Evolutionary conservation across 805 yeast genomes (phyloP).

Genomic region (Myxozyma geophila): DNA sequence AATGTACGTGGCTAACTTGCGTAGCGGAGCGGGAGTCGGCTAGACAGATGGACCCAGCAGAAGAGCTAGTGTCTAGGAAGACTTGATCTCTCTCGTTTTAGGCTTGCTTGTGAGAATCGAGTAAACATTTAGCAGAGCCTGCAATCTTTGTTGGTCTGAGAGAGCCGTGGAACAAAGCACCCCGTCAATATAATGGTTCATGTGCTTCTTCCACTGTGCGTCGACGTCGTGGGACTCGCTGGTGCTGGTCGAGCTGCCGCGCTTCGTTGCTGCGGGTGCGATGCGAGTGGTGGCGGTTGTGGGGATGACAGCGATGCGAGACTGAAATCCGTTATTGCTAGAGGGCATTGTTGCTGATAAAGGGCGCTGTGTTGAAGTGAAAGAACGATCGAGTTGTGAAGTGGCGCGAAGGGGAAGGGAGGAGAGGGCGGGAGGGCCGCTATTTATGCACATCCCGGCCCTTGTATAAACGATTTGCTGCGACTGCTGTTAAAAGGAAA

Average conservation of each 20-base stretch:
- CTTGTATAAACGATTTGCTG: too few species aligned
- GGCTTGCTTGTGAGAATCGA: neutral
- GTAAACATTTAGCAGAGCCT: neutral
- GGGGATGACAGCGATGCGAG: neutral
- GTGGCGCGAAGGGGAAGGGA: neutral
- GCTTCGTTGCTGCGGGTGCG: constrained; percentile 6
- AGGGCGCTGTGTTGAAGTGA: too few species aligned
- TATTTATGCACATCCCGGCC: too few species aligned
- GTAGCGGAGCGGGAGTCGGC: neutral
- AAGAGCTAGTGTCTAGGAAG: neutral
- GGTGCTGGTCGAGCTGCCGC: neutral
- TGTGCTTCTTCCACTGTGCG: neutral
- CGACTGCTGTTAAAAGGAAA: too few species aligned
- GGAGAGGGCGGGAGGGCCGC: too few species aligned
- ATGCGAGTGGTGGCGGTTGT: neutral
- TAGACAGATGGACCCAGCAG: constrained; percentile 1
- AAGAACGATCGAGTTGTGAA: too few species aligned
- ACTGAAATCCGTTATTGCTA: neutral
- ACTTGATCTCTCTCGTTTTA: neutral
- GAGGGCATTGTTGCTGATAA: neutral
- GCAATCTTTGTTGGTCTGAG: neutral
- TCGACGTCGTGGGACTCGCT: neutral
- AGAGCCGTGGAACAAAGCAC: neutral
- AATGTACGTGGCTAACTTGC: neutral
- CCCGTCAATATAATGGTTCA: neutral